Conservation (phyloP, 2,329 filamentous ascomycete species). For the Achaetomium macrosporum region DNA sequence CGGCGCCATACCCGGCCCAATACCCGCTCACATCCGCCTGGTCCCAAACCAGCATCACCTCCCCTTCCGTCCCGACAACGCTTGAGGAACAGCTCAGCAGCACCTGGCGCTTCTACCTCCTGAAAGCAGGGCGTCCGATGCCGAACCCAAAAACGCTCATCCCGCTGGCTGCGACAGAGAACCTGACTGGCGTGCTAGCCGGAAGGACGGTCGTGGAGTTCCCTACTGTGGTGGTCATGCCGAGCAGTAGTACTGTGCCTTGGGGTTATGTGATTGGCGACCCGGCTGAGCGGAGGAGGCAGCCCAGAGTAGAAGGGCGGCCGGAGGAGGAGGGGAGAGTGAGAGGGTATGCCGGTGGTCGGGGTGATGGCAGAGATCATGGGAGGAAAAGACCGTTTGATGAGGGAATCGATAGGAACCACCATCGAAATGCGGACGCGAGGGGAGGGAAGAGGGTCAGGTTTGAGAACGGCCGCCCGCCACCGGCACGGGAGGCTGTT, state of each 20-base stretch:
- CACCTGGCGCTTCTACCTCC: conserved; percentile 28
- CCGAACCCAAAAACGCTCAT: conserved; percentile 37
- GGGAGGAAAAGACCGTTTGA: conserved; percentile 4
- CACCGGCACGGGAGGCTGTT: background rate
- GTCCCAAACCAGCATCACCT: conserved; percentile 13
- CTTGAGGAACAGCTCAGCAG: conserved; percentile 19
- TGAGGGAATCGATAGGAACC: background rate
- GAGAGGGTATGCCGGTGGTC: background rate
- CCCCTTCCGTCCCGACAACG: conserved; percentile 11
- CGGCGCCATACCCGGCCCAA: conserved; percentile 23
- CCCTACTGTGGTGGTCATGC: conserved; percentile 61
- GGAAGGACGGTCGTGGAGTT: conserved; percentile 61
- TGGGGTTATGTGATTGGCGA: conserved; percentile 21
- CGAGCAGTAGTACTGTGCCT: conserved; percentile 25
- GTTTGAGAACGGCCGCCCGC: background rate
- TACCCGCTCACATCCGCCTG: conserved; percentile 24
- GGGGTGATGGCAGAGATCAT: background rate
- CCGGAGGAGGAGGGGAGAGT: background rate
- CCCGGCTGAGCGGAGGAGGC: conserved; percentile 16
- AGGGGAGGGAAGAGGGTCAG: conserved; percentile 11
- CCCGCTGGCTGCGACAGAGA: conserved; percentile 43
- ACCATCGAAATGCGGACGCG: background rate
- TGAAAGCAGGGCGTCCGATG: conserved; percentile 11
- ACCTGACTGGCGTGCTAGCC: conserved; percentile 48
- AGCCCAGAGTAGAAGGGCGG: background rate